phyloP scores from a whole-genome alignment of 2,329 filamentous ascomycete genomes.

The Monilinia fructigena region DNA sequence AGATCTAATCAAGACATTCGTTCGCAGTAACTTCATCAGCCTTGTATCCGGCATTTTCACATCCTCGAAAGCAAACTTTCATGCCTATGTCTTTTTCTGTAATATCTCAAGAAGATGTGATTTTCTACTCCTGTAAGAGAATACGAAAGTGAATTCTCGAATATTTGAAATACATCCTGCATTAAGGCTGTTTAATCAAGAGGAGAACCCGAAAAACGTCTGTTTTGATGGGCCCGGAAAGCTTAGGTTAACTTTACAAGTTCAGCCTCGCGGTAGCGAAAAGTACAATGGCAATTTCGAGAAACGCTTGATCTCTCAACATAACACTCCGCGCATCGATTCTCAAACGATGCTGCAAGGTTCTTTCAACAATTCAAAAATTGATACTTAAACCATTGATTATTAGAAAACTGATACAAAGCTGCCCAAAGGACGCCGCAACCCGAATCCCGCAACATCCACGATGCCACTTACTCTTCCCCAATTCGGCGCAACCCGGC shows the following conservation, averaged over 20 bases:
- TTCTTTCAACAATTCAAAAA: not conserved
- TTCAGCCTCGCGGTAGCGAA: constrained; percentile 18
- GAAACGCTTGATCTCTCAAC: constrained; percentile 4
- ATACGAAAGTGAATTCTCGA: not conserved
- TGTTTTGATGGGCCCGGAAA: not conserved
- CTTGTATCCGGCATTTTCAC: no score
- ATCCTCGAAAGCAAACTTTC: no score
- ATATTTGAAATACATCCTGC: not conserved
- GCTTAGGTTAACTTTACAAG: not conserved
- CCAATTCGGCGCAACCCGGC: constrained; percentile 67
- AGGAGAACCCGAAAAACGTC: not conserved
- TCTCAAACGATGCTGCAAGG: constrained; percentile 13
- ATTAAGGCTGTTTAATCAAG: not conserved
- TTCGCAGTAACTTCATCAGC: no score
- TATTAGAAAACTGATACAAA: not conserved
- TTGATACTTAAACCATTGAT: constrained; percentile 6
- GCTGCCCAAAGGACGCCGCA: not conserved
- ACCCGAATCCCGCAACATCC: constrained; percentile 9
- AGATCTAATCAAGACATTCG: no score
- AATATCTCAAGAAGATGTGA: no score
- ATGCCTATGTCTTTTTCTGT: no score
- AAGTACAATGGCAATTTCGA: constrained; percentile 12
- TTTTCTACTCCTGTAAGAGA: no score
- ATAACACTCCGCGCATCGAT: constrained; percentile 13
- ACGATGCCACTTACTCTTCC: constrained; percentile 30